These are phyloP conservation scores for Scheffersomyces titani DNA, from an alignment of 1,139 yeast genomes.

Conservation along the genomic window DNA sequence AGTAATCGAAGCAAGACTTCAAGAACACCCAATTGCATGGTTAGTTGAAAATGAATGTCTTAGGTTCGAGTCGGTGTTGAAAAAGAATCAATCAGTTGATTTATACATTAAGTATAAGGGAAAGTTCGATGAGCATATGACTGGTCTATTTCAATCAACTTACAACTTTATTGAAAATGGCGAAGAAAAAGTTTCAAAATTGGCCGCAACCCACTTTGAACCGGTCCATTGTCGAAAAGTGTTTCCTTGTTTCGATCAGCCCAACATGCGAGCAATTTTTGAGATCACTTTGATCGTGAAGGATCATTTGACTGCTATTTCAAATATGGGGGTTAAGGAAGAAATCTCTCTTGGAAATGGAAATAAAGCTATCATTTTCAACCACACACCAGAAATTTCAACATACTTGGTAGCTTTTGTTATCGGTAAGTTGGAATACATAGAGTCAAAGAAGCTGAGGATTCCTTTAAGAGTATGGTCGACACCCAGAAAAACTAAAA, in stretches of 20 bases:
- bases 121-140: constrained; percentile 16
- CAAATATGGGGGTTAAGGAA: constrained; percentile 16
- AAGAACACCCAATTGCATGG: constrained; percentile 18
- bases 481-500: neutral
- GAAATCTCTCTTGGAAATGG: constrained; percentile 8
- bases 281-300: constrained; percentile 13
- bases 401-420: constrained; percentile 19
- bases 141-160: constrained; percentile 16
- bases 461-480: constrained; percentile 2
- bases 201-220: constrained; percentile 15
- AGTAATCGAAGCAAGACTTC: neutral
- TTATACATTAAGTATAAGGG: constrained; percentile 11
- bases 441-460: constrained; percentile 11
- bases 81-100: neutral
- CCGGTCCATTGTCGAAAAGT: constrained; percentile 18
- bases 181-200: neutral
- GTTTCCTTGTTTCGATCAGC: constrained; percentile 19
- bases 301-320: constrained; percentile 12
- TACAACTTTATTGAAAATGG: constrained; percentile 33
- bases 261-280: constrained; percentile 17
- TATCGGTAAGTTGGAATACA: constrained; percentile 12
- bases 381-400: constrained; percentile 17
- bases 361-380: constrained; percentile 12
- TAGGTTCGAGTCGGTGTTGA: constrained; percentile 44
- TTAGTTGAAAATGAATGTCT: constrained; percentile 60